Evolutionary conservation across 768 basidiomycete species (phyloP), one percentile per base, ranked within the genome.

Genomic region (Termitomyces sp.): DNA sequence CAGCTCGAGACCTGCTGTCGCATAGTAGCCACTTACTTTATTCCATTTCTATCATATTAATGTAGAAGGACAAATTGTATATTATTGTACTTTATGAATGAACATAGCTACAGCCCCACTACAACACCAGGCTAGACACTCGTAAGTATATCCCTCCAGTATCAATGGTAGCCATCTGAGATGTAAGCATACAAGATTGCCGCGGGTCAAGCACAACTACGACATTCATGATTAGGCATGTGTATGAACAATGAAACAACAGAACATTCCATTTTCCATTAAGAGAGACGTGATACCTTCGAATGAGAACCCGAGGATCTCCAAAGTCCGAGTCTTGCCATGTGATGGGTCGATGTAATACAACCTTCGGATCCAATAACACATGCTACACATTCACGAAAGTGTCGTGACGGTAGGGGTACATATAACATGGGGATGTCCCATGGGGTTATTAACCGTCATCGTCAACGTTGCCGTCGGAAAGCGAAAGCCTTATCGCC

Each of bases 21-120:
- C 44, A 38, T 55, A 36, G 20, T 22, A 18, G 32, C 20, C 33
- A 25, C 25, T n/a, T n/a, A 7, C 5, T 39, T 27, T 46, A 9
- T 27, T 27, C 10, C 15, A 6, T 31, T 6, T 31, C n/a, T 42
- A 16, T 43, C 22, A n/a, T n/a, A n/a, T n/a, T 9, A 18, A 23
- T 16, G 18, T 12, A 44, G 25, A 45, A 33, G 11, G 32, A 4
- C 2, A 36, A 48, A 7, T 38, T 55, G 48, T 44, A 50, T 32
- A 55, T 16, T 36, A 42, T 23, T 55, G 54, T 50, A 55, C 31
- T n/a, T n/a, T n/a, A n/a, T n/a, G n/a, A n/a, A n/a, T n/a, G n/a
- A n/a, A n/a, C n/a, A n/a, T n/a, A n/a, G n/a, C n/a, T n/a, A n/a
- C n/a, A n/a, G n/a, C n/a, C n/a, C n/a, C n/a, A n/a, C n/a, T n/a